These are phyloP conservation scores for Mentha longifolia DNA, from an alignment of 257 asterid species.

Conservation along the genomic window DNA sequence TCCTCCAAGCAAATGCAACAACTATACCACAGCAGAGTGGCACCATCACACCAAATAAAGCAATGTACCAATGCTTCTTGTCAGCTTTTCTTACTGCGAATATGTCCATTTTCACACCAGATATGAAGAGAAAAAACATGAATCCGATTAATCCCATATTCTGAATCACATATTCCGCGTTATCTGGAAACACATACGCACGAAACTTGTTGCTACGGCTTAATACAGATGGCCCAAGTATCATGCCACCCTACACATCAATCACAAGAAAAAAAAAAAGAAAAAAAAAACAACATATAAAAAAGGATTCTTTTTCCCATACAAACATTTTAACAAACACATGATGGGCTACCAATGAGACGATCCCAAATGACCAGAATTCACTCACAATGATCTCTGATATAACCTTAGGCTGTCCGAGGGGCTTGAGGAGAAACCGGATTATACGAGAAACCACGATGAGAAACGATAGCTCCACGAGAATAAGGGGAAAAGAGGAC, in stretches of 20 bases:
- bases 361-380: neutral
- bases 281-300: neutral
- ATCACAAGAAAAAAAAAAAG: neutral
- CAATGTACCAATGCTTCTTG: slow-evolving; percentile 70
- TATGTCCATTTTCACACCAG: slow-evolving; percentile 74
- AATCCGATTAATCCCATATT: slow-evolving; percentile 73
- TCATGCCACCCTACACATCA: slow-evolving; percentile 70
- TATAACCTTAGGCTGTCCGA: slow-evolving; percentile 71
- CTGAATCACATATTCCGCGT: slow-evolving; percentile 45
- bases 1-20: slow-evolving; percentile 43
- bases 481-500: slow-evolving; percentile 57
- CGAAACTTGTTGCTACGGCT: slow-evolving; percentile 54
- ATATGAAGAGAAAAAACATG: slow-evolving; percentile 76
- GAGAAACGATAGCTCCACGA: slow-evolving; percentile 48
- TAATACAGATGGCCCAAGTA: slow-evolving; percentile 77
- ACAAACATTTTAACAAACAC: slow-evolving; percentile 22
- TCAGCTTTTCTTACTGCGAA: slow-evolving; percentile 40
- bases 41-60: slow-evolving; percentile 35
- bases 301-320: neutral
- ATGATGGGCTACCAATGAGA: neutral
- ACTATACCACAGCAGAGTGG: slow-evolving; percentile 45
- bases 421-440: slow-evolving; percentile 70
- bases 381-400: slow-evolving; percentile 75
- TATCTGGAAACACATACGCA: slow-evolving; percentile 56
- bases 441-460: slow-evolving; percentile 45